phyloP scores from a whole-genome alignment of 768 basidiomycete genomes.

The Russula dissimulans region DNA sequence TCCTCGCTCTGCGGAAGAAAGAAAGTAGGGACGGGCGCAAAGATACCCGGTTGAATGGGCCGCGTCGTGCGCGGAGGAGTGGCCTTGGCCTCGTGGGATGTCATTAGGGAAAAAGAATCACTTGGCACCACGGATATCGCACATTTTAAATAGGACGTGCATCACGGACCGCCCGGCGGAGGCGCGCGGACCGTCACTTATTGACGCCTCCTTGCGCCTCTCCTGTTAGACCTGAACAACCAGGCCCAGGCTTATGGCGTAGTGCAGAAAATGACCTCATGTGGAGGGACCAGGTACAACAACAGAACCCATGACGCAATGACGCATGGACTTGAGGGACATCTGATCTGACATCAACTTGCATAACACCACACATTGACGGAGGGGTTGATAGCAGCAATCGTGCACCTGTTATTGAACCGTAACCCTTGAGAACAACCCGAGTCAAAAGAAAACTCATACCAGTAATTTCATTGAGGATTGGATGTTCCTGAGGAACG shows the following conservation, averaged over 20 bases:
- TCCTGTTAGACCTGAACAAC: not conserved
- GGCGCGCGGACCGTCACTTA: no score
- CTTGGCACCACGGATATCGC: no score
- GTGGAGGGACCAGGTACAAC: not conserved
- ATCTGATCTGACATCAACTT: not conserved
- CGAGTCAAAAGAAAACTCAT: not conserved
- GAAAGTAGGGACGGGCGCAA: conserved; percentile 81
- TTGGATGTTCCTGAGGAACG: not conserved
- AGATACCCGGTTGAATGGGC: conserved; percentile 65
- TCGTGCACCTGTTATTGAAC: not conserved
- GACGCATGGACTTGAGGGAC: not conserved
- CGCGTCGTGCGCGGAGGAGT: conserved; percentile 31
- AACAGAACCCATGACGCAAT: not conserved
- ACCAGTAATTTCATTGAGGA: not conserved
- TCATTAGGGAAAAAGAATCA: conserved; percentile 27
- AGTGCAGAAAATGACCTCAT: not conserved
- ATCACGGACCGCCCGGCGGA: no score
- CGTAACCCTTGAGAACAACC: no score
- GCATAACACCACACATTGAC: not conserved
- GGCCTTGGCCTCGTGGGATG: conserved; percentile 27
- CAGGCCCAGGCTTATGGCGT: not conserved
- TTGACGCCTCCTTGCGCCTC: no score
- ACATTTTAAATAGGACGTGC: no score
- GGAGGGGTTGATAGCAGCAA: not conserved
- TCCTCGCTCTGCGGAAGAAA: conserved; percentile 70